Percentiles rank a stretch among this genome's conserved stretches.
Evolutionary conservation across 257 asterid species (phyloP).

Genomic region (Rehmannia glutinosa): DNA sequence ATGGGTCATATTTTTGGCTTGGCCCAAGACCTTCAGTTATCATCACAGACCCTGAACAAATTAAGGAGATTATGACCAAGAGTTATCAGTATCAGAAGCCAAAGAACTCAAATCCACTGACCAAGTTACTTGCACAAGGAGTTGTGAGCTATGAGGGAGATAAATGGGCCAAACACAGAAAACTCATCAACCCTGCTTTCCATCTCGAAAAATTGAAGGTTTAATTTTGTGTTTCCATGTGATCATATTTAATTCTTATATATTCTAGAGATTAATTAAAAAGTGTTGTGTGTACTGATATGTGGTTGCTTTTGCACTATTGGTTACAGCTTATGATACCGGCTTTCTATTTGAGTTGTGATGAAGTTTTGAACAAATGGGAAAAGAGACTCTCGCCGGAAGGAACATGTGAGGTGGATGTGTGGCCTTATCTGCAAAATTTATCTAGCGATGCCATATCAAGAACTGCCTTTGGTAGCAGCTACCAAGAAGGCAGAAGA

Average conservation of each 20-base stretch:
- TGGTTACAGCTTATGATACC: conserved; percentile 49
- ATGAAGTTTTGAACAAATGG: conserved; percentile 42
- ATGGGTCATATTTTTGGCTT: conserved; percentile 38
- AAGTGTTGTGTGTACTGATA: too few species aligned
- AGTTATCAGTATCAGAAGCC: conserved; percentile 24
- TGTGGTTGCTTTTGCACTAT: background rate
- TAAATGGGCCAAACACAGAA: conserved; percentile 61
- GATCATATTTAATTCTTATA: background rate
- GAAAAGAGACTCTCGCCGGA: conserved; percentile 22
- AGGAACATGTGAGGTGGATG: conserved; percentile 43
- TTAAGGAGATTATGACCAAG: conserved; percentile 44
- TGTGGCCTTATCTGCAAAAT: conserved; percentile 43
- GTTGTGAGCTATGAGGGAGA: conserved; percentile 28
- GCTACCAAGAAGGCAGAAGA: conserved; percentile 40
- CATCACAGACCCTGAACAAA: conserved; percentile 35
- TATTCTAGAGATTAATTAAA: background rate
- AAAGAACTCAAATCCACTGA: conserved; percentile 27
- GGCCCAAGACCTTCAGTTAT: conserved; percentile 48
- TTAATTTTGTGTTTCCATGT: background rate
- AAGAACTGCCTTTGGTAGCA: conserved; percentile 61
- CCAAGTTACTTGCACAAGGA: conserved; percentile 34
- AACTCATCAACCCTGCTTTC: conserved; percentile 60
- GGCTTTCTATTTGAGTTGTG: conserved; percentile 37
- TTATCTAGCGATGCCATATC: conserved; percentile 43
- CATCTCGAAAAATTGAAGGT: conserved; percentile 53